phyloP scores from a whole-genome alignment of 495 filamentous ascomycete species.

The Lichenothelia convexa region DNA sequence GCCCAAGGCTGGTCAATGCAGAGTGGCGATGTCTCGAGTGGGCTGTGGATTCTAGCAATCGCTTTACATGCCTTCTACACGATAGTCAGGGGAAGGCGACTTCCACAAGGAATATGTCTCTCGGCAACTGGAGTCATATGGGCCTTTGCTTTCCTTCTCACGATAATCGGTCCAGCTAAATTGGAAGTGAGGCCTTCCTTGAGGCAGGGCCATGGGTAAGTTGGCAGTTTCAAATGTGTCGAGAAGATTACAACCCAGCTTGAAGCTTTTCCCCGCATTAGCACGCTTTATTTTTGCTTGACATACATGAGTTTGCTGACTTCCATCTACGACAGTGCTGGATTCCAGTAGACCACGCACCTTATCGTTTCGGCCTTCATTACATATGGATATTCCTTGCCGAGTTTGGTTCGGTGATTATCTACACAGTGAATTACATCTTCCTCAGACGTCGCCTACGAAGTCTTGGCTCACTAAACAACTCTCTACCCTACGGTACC shows the following conservation, averaged over 20 bases:
- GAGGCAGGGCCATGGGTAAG: constrained; percentile 46
- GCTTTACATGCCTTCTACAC: constrained; percentile 36
- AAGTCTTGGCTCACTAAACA: no score
- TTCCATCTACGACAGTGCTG: constrained; percentile 12
- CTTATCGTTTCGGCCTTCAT: constrained; percentile 7
- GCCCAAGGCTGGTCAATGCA: constrained; percentile 55
- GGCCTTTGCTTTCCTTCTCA: constrained; percentile 39
- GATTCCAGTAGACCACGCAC: constrained; percentile 10
- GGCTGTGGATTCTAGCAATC: constrained; percentile 40
- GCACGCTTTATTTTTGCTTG: no score
- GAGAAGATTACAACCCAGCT: no score
- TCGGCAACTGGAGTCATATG: constrained; percentile 32
- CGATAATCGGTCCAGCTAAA: constrained; percentile 33
- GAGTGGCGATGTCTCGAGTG: constrained; percentile 49
- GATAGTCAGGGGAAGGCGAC: constrained; percentile 38
- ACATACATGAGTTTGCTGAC: background rate
- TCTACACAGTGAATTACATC: constrained; percentile 9
- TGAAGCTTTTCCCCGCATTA: no score
- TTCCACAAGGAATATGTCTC: constrained; percentile 36
- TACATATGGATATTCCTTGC: constrained; percentile 13
- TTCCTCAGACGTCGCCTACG: constrained; percentile 2
- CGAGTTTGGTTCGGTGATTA: constrained; percentile 10
- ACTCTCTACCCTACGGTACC: background rate
- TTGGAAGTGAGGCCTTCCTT: constrained; percentile 40
- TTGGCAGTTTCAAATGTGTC: no score